Base-by-base conservation (phyloP, 805 yeast genomes). In the Hanseniaspora hatyaiensis region DNA sequence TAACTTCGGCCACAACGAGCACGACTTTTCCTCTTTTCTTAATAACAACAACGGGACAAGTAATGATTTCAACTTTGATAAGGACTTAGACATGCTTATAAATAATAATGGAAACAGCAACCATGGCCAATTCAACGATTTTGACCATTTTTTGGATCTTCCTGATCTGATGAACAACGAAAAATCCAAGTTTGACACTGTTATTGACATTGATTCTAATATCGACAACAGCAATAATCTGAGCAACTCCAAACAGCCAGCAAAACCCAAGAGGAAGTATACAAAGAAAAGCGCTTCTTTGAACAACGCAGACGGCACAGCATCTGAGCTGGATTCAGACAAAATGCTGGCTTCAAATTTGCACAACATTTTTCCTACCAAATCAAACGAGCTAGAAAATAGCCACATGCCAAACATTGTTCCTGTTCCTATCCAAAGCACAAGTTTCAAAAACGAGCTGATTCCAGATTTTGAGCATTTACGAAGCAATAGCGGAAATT, bases 271-370 rank as follows among this genome's bases (percentile, higher is more conserved):
- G 23, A 30, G 42, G 23, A 26, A 37, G 16, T 30, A 36, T 18
- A 24, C 13, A 8, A 31, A 37, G n/a, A 45, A 45, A 28, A 28
- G 9, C 12, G n/a, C n/a, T n/a, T n/a, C n/a, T n/a, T n/a, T n/a
- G 29, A 40, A 40, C n/a, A 26, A 9, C 15, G 4, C 24, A 9
- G 18, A 4, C 12, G 8, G 9, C 3, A 18, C 13, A 3, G 41
- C 36, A 24, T 3, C 33, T 13, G 38, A 31, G 43, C 34, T 47
- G 33, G 44, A 41, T n/a, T 40, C 47, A 32, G 48, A 39, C 26
- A 34, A 47, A 33, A 15, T 23, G 12, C 32, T 42, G 26, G 34
- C 37, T 46, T 47, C 43, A 36, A 38, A 47, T 40, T 31, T 50
- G 29, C 48, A 39, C 24, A 46, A 50, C 24, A 37, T 41, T 34